Percentiles rank a stretch among this genome's conserved stretches.
Conservation (phyloP, 179 eudicot species). For the Amaranthus tricolor region DNA sequence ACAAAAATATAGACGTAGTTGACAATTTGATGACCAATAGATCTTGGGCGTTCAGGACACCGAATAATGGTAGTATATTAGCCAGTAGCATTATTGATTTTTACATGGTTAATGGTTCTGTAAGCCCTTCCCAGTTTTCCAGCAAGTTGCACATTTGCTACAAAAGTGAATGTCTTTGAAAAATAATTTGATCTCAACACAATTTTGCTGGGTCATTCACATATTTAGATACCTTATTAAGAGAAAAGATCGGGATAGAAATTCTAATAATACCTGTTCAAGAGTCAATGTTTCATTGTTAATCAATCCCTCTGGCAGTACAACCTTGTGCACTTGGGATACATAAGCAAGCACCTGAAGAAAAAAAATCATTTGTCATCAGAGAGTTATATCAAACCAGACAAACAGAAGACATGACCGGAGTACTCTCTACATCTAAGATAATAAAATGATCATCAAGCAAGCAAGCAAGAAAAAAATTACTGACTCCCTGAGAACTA, state of each 20-base stretch:
- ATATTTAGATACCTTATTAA: not conserved
- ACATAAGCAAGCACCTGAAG: constrained; percentile 95
- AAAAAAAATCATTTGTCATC: constrained; percentile 17
- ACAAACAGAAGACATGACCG: not conserved
- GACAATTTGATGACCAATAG: too few species aligned
- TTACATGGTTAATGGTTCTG: too few species aligned
- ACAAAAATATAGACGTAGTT: too few species aligned
- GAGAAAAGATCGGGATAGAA: not conserved
- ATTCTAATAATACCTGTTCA: constrained; percentile 58
- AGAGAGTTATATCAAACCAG: constrained; percentile 4
- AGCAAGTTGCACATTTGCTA: too few species aligned
- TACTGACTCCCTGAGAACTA: not conserved
- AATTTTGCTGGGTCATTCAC: not conserved
- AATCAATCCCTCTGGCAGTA: constrained; percentile 72
- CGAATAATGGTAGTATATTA: too few species aligned
- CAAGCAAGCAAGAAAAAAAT: constrained; percentile 1
- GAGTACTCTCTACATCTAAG: not conserved
- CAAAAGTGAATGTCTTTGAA: too few species aligned
- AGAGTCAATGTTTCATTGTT: constrained; percentile 71
- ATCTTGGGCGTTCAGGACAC: too few species aligned
- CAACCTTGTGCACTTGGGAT: constrained; percentile 90
- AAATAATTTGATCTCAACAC: too few species aligned
- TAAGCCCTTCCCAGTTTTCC: too few species aligned
- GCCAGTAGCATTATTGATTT: too few species aligned
- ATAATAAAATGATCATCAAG: not conserved